Percentiles rank a stretch among this genome's conserved stretches.
Evolutionary conservation across 805 yeast genomes (phyloP).

Genomic region (Metschnikowia arizonensis): DNA sequence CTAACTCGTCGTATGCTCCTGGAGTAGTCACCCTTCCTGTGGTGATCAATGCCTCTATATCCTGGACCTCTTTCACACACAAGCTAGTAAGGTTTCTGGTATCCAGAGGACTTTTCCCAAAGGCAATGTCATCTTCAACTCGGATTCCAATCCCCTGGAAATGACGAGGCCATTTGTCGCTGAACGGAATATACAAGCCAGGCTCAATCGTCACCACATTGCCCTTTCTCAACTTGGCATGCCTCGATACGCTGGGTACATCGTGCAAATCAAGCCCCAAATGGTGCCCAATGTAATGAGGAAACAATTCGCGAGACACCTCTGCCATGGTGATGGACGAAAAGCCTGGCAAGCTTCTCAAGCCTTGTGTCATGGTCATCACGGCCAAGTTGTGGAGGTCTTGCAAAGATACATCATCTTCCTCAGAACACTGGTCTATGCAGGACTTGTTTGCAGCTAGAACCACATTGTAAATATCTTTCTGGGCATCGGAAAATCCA

Average conservation of each 20-base stretch:
- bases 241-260: conserved; percentile 60
- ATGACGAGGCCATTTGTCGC: conserved; percentile 67
- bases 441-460: conserved; percentile 76
- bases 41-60: conserved; percentile 66
- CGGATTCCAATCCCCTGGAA: conserved; percentile 90
- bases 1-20: conserved; percentile 31
- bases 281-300: conserved; percentile 95
- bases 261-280: conserved; percentile 91
- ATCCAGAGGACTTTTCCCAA: conserved; percentile 57
- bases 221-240: conserved; percentile 50
- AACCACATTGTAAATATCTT: conserved; percentile 85
- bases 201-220: conserved; percentile 96
- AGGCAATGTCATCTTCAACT: conserved; percentile 88
- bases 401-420: conserved; percentile 52
- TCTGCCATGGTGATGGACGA: conserved; percentile 47
- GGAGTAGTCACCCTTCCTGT: conserved; percentile 54
- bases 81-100: conserved; percentile 61
- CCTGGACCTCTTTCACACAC: conserved; percentile 81
- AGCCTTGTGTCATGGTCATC: conserved; percentile 52
- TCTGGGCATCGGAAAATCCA: conserved; percentile 70
- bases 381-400: conserved; percentile 75
- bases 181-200: conserved; percentile 83
- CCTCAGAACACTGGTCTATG: conserved; percentile 62
- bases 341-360: conserved; percentile 69
- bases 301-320: conserved; percentile 57